phyloP scores from a whole-genome alignment of 805 yeast genomes.

The Starmerella gropengiesseri region DNA sequence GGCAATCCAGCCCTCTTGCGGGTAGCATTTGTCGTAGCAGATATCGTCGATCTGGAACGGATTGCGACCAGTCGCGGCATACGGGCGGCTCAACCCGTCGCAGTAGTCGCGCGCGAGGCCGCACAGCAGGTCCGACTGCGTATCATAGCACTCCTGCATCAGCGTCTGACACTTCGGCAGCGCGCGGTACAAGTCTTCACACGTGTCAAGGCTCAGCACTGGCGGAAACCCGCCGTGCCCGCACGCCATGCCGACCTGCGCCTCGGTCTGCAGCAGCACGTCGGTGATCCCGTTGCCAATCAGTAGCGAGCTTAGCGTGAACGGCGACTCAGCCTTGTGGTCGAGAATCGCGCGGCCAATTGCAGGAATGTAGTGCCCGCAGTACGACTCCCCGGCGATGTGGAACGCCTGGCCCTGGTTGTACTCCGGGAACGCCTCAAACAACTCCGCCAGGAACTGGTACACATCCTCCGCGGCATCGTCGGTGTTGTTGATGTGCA shows the following conservation, averaged over 20 bases:
- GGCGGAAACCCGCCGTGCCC: constrained; percentile 68
- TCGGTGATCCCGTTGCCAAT: constrained; percentile 93
- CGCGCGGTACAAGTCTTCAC: constrained; percentile 51
- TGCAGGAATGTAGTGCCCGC: constrained; percentile 86
- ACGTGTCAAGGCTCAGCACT: constrained; percentile 56
- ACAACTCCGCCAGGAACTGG: constrained; percentile 71
- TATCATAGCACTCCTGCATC: constrained; percentile 62
- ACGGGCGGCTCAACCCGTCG: constrained; percentile 69
- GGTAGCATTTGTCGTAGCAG: constrained; percentile 57
- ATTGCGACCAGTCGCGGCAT: constrained; percentile 73
- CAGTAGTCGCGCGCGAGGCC: constrained; percentile 79
- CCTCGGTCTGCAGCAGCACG: constrained; percentile 62
- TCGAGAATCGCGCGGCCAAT: constrained; percentile 45
- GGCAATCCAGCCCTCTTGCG: constrained; percentile 60
- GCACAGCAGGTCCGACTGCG: constrained; percentile 67
- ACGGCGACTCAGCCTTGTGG: constrained; percentile 36
- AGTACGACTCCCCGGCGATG: constrained; percentile 88
- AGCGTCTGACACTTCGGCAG: constrained; percentile 41
- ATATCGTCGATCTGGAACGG: constrained; percentile 80
- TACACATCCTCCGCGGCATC: constrained; percentile 86
- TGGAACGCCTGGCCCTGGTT: constrained; percentile 46
- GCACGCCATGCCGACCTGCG: constrained; percentile 89
- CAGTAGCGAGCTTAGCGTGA: constrained; percentile 63
- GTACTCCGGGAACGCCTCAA: constrained; percentile 71
- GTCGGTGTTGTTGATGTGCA: constrained; percentile 44